Evolutionary conservation across 768 basidiomycete species (phyloP), one percentile per base, ranked within the genome.

Genomic region (Lentinula raphanica): DNA sequence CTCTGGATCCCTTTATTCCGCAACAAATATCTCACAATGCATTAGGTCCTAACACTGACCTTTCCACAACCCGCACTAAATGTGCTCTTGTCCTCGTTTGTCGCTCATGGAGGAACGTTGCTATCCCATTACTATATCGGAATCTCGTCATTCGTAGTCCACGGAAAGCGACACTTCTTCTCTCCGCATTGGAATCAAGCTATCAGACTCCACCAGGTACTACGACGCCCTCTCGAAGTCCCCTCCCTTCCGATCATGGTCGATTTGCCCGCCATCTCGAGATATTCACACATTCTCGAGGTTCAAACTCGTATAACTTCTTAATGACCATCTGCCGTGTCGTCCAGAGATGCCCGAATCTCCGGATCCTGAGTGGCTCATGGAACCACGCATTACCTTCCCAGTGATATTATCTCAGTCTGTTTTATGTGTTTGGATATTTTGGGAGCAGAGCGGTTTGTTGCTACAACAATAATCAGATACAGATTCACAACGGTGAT

Each of bases 41-140:
- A 9, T 74, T 79, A 72, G 79, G 72, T 6, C 63, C 71, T 17
- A 84, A 84, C 62, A 76, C 78, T 9, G 78, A 76, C 3, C 68
- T 72, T 31, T 63, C 76, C 12, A 71, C 79, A n/a, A 69, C 74
- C 68, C 72, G 72, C 54, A 81, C 81, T 11, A 84, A 82, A 63
- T 76, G 79, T 59, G 71, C 73, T 5, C 69, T 83, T 17, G 77
- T 80, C 35, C 71, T 73, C 49, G 80, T 82, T 15, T 80, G 73
- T 64, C 75, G 71, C 44, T 67, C 72, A 12, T 84, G 81, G 81
- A 71, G 79, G 54, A 61, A 63, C 31, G 64, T 80, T 38, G 71
- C 78, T 2, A 54, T 75, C 29, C 74, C 72, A 53, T 65, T 81
- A 15, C 68, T 80, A 31, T 83, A 80, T 62, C 69, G 74, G 58